Conservation (phyloP, 192 early-diverging fungal genomes). For the Rhizoclosmatium sp. region DNA sequence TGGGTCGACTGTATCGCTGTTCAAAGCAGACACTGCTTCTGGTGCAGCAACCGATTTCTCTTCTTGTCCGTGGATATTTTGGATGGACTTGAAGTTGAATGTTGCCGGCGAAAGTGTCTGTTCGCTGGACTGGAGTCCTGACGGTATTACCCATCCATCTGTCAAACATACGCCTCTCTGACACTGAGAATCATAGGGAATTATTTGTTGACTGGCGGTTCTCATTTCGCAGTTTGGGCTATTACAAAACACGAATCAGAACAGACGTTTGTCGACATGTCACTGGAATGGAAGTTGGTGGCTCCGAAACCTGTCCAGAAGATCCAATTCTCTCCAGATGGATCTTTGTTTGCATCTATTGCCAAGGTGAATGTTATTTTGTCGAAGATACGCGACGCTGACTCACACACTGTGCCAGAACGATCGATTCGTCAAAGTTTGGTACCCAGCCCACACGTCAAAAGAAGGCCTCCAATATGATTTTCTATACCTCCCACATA, state of each 20-base stretch:
- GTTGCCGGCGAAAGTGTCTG: background rate
- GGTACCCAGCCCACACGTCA: slow-evolving; percentile 46
- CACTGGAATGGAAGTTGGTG: background rate
- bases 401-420: slow-evolving; percentile 43
- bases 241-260: background rate
- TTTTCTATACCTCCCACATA: slow-evolving; percentile 76
- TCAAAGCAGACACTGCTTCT: background rate
- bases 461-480: slow-evolving; percentile 37
- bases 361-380: slow-evolving; percentile 56
- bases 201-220: background rate
- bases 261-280: background rate
- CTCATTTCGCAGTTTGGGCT: background rate
- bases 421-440: slow-evolving; percentile 73
- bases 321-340: slow-evolving; percentile 68
- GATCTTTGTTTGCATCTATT: slow-evolving; percentile 67
- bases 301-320: slow-evolving; percentile 13
- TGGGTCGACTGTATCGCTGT: background rate
- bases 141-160: background rate
- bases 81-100: background rate
- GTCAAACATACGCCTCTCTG: background rate
- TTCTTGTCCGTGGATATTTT: background rate
- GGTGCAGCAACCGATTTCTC: background rate
- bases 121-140: background rate
- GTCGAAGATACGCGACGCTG: background rate
- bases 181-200: background rate